Conservation (phyloP, 176 grass and related monocot species). For the Rhynchospora pubera region DNA sequence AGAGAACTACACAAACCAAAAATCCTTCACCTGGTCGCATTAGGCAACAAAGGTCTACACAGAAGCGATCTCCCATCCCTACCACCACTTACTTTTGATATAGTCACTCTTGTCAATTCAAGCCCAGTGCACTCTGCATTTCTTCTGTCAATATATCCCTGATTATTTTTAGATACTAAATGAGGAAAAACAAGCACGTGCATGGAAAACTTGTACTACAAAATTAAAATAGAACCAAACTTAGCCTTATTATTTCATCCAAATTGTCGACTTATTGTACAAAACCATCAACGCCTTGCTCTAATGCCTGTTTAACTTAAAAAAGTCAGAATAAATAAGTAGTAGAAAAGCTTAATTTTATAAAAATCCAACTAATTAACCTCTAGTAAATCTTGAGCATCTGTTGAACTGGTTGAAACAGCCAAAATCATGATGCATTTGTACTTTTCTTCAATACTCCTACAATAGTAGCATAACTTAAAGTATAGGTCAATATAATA, state of each 20-base stretch:
- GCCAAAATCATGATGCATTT: too few species aligned
- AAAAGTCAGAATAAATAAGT: not conserved
- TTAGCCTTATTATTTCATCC: slow-evolving; percentile 75
- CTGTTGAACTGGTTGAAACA: slow-evolving; percentile 66
- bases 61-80: slow-evolving; percentile 90
- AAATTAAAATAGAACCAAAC: slow-evolving; percentile 53
- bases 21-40: slow-evolving; percentile 91
- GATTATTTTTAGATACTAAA: too few species aligned
- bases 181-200: too few species aligned
- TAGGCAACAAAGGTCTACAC: slow-evolving; percentile 92
- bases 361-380: slow-evolving; percentile 32
- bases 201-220: too few species aligned
- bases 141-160: slow-evolving; percentile 94
- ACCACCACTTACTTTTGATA: slow-evolving; percentile 69
- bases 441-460: too few species aligned
- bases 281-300: slow-evolving; percentile 84
- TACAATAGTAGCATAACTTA: too few species aligned
- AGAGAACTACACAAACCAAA: slow-evolving; percentile 55
- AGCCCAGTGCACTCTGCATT: slow-evolving; percentile 54
- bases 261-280: slow-evolving; percentile 70
- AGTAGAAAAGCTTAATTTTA: not conserved
- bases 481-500: too few species aligned
- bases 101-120: slow-evolving; percentile 54
- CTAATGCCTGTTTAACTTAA: slow-evolving; percentile 63
- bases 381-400: slow-evolving; percentile 93